These are phyloP conservation scores for Lotmaria passim DNA, from an alignment of 208 protist species.

Conservation along the genomic window DNA sequence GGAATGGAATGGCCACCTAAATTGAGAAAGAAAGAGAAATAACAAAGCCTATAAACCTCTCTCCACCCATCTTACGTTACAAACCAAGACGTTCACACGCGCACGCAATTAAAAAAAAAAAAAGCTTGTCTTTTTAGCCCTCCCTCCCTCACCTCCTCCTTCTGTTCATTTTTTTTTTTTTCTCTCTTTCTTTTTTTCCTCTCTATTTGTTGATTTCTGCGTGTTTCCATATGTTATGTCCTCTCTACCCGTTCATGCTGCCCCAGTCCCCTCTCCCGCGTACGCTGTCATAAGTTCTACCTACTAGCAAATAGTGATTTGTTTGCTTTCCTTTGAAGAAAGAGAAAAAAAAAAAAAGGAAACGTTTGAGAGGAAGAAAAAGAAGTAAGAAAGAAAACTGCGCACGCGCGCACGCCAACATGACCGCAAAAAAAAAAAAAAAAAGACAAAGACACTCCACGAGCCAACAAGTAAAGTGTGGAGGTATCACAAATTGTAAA, in stretches of 20 bases:
- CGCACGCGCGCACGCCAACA: not conserved
- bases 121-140: too few relatives aligned
- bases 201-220: not conserved
- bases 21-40: too few relatives aligned
- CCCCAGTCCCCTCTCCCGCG: not conserved
- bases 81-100: too few relatives aligned
- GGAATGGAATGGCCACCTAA: too few relatives aligned
- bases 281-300: conserved; percentile 1
- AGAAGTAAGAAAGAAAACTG: not conserved
- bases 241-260: not conserved
- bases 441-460: not conserved
- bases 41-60: too few relatives aligned
- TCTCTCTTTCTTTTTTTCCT: too few relatives aligned
- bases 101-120: conserved; percentile 1
- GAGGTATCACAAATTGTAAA: not conserved
- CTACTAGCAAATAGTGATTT: conserved; percentile 11
- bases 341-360: not conserved
- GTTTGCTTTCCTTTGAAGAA: not conserved
- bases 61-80: too few relatives aligned
- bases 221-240: not conserved
- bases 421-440: not conserved
- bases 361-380: not conserved
- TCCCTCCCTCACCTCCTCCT: too few relatives aligned
- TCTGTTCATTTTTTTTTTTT: too few relatives aligned
- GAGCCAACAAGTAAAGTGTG: too few relatives aligned